Base-by-base conservation (phyloP, 768 basidiomycete species). In the Tremella mesenterica region DNA sequence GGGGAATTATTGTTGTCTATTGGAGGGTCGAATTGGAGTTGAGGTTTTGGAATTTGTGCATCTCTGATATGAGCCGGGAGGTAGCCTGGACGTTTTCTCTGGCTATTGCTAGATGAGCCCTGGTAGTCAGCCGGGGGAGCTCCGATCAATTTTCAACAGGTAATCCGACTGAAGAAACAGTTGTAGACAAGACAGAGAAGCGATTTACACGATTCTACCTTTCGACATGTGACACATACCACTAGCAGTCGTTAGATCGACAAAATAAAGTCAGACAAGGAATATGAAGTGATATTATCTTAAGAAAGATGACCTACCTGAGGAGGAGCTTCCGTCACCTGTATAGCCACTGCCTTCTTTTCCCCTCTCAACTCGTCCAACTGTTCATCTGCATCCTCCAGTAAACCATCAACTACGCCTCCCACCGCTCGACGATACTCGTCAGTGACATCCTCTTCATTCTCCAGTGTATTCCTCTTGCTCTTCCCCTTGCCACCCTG, bases 371-470 rank as follows among this genome's bases (percentile, higher is more conserved):
- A 80, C 58, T 85, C 81, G 64, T 97, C 93, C 31, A 99, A 73
- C 58, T 81, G 12, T 73, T 82, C 73, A 62, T 86, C 89, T 3
- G 88, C 86, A 48, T 82, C 79, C 73, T 97, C 95, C 54, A 95
- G 73, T 48, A 96, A 71, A 44, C 80, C 79, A 69, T 99, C 93
- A 78, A 93, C 81, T 0, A 81, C 76, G 65, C 90, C 88, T n/a
- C 88, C 84, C 1, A 93, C 79, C 20, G 81, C 72, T 16, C 81
- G 77, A 59, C 85, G 80, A 70, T 90, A 93, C 59, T 81, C 82
- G 69, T 95, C 92, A 28, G 87, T 73, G 2, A 92, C 79, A 73
- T 91, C 86, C 61, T 95, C 89, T 65, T 86, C 80, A 51, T 76
- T 80, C 51, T 79, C 77, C 48, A 85, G 63, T 61, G 77, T 79